A percentile compares a stretch with the other conserved stretches of the same genome.
phyloP scores from a whole-genome alignment of 345 rosid genomes.

The Bruguiera sexangula region DNA sequence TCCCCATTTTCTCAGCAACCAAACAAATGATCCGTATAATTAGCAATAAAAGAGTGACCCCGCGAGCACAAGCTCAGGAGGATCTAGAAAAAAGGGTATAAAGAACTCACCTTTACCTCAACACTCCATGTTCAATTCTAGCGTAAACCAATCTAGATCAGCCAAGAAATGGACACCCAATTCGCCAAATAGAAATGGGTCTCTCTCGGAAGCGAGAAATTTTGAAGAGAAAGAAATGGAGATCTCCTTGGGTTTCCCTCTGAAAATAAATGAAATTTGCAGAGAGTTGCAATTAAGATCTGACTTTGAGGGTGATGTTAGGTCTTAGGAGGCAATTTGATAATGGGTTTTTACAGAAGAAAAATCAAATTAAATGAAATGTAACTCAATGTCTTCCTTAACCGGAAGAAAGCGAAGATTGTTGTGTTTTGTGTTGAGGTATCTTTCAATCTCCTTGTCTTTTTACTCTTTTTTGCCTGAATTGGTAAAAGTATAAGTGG shows the following conservation, averaged over 20 bases:
- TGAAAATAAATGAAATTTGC: background rate
- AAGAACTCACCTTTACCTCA: conserved; percentile 27
- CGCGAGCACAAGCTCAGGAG: conserved; percentile 1
- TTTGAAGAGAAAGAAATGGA: conserved; percentile 1
- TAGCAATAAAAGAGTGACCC: conserved; percentile 1
- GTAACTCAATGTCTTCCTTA: too few species aligned
- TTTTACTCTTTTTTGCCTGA: too few species aligned
- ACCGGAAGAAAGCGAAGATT: too few species aligned
- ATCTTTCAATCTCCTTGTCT: too few species aligned
- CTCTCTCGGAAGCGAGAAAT: background rate
- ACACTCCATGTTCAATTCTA: conserved; percentile 20
- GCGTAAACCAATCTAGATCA: conserved; percentile 24
- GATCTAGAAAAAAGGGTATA: conserved; percentile 23
- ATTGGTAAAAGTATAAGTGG: too few species aligned
- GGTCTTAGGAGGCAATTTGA: too few species aligned
- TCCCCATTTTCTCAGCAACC: conserved; percentile 4
- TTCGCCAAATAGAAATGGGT: conserved; percentile 20
- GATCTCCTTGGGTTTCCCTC: conserved; percentile 2
- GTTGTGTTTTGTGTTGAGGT: too few species aligned
- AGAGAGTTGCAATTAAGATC: background rate
- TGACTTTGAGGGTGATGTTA: too few species aligned
- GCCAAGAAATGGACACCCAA: conserved; percentile 17
- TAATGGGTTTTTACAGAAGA: too few species aligned
- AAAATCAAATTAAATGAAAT: too few species aligned
- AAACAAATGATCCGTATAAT: background rate